Conservation (phyloP, 441 rosid species). For the Gossypium laxum region DNA sequence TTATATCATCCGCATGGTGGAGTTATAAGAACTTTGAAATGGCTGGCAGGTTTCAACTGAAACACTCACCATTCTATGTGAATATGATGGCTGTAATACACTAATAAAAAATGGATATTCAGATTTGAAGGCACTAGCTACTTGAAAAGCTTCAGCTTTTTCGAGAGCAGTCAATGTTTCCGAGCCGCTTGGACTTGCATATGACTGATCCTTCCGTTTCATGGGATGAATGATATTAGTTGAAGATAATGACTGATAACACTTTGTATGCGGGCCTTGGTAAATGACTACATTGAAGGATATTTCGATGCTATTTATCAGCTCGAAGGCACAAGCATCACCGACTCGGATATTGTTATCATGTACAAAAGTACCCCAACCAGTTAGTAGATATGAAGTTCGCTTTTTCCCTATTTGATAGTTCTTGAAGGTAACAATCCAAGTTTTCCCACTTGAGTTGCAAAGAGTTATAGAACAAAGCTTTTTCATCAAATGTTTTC, state of each 20-base stretch:
- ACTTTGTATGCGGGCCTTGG: background rate
- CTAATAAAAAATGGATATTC: conserved; percentile 9
- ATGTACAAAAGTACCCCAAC: conserved; percentile 2
- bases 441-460: conserved; percentile 6
- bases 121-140: conserved; percentile 8
- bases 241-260: background rate
- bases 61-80: conserved; percentile 1
- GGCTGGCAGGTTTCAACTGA: background rate
- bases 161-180: background rate
- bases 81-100: conserved; percentile 1
- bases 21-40: background rate
- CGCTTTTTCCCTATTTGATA: background rate
- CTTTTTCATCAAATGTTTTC: conserved; percentile 1
- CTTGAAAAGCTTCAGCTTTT: conserved; percentile 1
- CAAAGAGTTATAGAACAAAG: background rate
- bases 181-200: background rate
- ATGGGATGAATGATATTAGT: background rate
- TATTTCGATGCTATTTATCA: background rate
- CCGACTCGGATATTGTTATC: conserved; percentile 11
- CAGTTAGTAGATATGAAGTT: background rate
- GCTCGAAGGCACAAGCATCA: conserved; percentile 11
- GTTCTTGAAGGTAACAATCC: background rate
- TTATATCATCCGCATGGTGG: background rate
- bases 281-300: background rate
- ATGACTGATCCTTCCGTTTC: background rate